A percentile compares a stretch with the other conserved stretches of the same genome.
Conservation (phyloP, 441 rosid genomes). For the Adansonia gregorii region DNA sequence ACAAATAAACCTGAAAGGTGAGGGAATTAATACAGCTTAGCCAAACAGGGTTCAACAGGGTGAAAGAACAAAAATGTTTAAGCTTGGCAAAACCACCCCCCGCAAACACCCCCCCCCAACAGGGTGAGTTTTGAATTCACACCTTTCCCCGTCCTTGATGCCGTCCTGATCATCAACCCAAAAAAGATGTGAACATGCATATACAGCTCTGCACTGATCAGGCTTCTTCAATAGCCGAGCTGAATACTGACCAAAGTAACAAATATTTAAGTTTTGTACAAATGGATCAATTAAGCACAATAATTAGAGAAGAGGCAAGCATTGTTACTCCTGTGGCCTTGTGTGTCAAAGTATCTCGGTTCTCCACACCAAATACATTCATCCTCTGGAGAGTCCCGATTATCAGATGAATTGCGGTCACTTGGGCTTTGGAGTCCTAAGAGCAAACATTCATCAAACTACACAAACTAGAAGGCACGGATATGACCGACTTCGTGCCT, state of each 20-base stretch:
- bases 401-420: slow-evolving; percentile 74
- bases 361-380: slow-evolving; percentile 76
- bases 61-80: too few relatives aligned
- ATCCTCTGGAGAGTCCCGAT: slow-evolving; percentile 75
- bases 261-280: slow-evolving; percentile 22
- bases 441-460: slow-evolving; percentile 18
- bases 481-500: not conserved
- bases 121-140: not conserved
- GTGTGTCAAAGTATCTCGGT: slow-evolving; percentile 78
- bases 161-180: slow-evolving; percentile 70
- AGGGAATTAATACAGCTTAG: not conserved
- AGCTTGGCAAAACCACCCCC: too few relatives aligned
- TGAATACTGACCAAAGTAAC: slow-evolving; percentile 56
- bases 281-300: not conserved
- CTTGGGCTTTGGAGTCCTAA: slow-evolving; percentile 75
- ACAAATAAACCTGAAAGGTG: not conserved
- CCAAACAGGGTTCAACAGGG: too few relatives aligned
- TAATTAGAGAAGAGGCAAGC: slow-evolving; percentile 21
- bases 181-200: slow-evolving; percentile 76
- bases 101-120: too few relatives aligned
- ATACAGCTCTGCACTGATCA: slow-evolving; percentile 84
- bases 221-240: slow-evolving; percentile 80
- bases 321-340: slow-evolving; percentile 72
- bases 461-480: slow-evolving; percentile 3
- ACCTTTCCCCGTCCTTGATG: slow-evolving; percentile 77